Conservation (phyloP, 805 yeast genomes). For the Candida mattraensis region DNA sequence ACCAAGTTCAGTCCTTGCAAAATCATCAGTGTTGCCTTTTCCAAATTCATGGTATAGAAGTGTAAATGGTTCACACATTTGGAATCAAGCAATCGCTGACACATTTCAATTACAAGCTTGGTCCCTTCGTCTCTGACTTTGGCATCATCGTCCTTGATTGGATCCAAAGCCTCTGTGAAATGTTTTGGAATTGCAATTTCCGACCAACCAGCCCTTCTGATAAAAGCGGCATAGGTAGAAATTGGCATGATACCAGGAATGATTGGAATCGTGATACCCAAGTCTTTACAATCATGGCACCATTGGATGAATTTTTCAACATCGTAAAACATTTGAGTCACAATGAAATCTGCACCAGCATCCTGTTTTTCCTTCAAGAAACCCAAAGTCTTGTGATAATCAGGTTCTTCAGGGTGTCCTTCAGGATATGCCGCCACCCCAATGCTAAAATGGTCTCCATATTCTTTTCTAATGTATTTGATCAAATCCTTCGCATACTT, state of each 20-base stretch:
- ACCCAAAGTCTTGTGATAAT: constrained; percentile 49
- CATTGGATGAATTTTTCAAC: constrained; percentile 80
- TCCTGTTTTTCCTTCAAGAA: constrained; percentile 87
- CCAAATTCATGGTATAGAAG: constrained; percentile 96
- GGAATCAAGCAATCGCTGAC: constrained; percentile 65
- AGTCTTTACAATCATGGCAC: constrained; percentile 68
- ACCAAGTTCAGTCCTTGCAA: constrained; percentile 68
- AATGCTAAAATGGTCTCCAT: constrained; percentile 87
- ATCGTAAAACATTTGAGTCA: constrained; percentile 97
- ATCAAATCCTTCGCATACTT: constrained; percentile 86
- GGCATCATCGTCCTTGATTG: constrained; percentile 87
- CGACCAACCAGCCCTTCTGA: constrained; percentile 95
- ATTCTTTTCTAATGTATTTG: constrained; percentile 65
- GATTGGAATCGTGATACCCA: constrained; percentile 81
- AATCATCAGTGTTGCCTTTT: constrained; percentile 85
- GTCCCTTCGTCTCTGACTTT: constrained; percentile 85
- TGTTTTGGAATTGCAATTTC: constrained; percentile 75
- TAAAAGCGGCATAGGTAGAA: constrained; percentile 87
- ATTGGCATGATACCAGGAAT: constrained; percentile 99
- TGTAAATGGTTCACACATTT: constrained; percentile 84
- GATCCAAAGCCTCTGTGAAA: constrained; percentile 69
- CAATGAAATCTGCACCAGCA: constrained; percentile 89
- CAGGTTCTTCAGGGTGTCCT: constrained; percentile 88
- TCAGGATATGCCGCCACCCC: constrained; percentile 99
- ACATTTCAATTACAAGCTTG: constrained; percentile 79